Evolutionary conservation across 495 filamentous ascomycete genomes (phyloP), one percentile per base, ranked within the genome.

Genomic region (Aspergillus incahuasiensis): DNA sequence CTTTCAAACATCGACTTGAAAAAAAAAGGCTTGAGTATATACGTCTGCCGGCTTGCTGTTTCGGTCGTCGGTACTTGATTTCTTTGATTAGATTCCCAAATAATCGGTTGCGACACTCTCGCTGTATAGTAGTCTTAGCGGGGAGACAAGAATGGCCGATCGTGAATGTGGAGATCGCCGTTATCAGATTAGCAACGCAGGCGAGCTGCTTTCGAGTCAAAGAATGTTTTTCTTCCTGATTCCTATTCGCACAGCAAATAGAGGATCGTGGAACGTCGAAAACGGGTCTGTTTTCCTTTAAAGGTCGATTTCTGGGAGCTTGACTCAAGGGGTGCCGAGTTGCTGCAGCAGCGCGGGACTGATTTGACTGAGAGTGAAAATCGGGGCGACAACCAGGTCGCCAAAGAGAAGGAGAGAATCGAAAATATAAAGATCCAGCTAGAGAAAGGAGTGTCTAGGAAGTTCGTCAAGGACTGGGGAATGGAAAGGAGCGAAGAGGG

Each of bases 311-410:
- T 54, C 43, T 41, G 44, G 41, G 45, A 50, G 16, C 46, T 49
- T 56, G 63, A 62, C 57, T 63, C 59, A 62, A 67, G 57, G 61
- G 59, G 54, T 28, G 56, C 35, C 16, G 41, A 49, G 54, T 51
- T 57, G 48, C 45, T 58, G 63, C 63, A 59, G 64, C 63, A 68
- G 53, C 53, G 45, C 53, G 45, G 52, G 28, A 38, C 42, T 52
- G 58, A 48, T 4, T 4, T 28, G 4, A 28, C 4, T 28, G 8
- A 53, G 40, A 52, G 52, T 32, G 53, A 59, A 54, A 30, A 54
- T 70, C 67, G 58, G 59, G 68, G 70, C 67, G 60, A 70, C 69
- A 70, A 68, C 68, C 67, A 74, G 71, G 70, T 61, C 69, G 68
- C 68, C 59, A 48, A 55, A 58, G 54, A 60, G 51, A 57, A 52